Evolutionary conservation across 2,329 filamentous ascomycete species (phyloP), one percentile per base, ranked within the genome.

Genomic region (Fusarium lateritium): DNA sequence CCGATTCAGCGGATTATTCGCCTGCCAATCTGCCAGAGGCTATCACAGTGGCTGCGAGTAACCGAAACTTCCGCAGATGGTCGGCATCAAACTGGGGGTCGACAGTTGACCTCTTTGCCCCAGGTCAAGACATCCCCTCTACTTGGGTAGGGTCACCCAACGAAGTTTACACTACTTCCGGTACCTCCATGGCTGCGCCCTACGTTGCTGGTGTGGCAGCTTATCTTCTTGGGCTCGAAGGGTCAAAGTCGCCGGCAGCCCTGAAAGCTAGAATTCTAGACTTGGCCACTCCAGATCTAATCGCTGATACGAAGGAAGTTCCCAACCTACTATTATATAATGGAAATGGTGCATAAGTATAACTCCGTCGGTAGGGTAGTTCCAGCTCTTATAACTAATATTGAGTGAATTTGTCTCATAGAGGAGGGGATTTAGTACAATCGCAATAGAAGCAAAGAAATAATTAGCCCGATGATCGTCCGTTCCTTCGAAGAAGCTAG

Each of bases 31-130:
- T 65, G 3, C 67, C 73, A 1, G 60, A 73, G 3, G 66, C 59
- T 8, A 71, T 77, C 24, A 75, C 75, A 0, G 75, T 76, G 4
- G 74, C 73, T 3, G 73, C 67, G 1, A 69, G 69, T 34, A 79
- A 80, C 49, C 69, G 67, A 14, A 58, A 73, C 21, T 78, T 83
- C 44, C 62, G 71, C 40, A 76, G 77, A 34, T 77, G 83, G 60
- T 73, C 68, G 13, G 80, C 74, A 73, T 84, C 83, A 56, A 86
- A 86, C 78, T 86, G 78, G 62, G 82, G 82, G 0, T 21, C 72
- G 2, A 43, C 56, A 0, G 61, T 60, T 2, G 57, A 67, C 2
- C 44, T 67, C 1, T 67, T 67, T 19, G 65, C 65, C 2, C 65
- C 65, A 1, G 65, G 65, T 1, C 5, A 67, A 13, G 31, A 47